These are phyloP conservation scores for Cryptococcus wingfieldii DNA, from an alignment of 1,284 basidiomycete genomes.

Conservation along the genomic window DNA sequence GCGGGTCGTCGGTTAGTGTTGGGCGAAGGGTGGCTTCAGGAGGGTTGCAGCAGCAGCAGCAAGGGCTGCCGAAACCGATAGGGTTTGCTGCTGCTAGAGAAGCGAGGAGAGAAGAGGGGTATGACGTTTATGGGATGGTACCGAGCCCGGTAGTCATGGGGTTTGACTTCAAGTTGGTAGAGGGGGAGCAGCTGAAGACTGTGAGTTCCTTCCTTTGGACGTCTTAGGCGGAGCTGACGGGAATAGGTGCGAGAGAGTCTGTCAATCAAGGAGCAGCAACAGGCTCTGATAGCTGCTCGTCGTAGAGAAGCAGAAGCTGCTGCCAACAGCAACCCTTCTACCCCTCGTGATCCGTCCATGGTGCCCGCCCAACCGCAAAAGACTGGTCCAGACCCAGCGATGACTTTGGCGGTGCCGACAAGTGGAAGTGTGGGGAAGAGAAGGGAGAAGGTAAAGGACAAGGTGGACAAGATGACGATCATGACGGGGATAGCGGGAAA, in stretches of 20 bases:
- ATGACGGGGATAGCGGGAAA: constrained; percentile 26
- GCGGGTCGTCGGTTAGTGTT: background rate
- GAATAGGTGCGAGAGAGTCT: constrained; percentile 44
- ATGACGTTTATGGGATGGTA: constrained; percentile 17
- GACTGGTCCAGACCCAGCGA: background rate
- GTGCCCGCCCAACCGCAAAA: no score
- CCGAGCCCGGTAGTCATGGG: constrained; percentile 47
- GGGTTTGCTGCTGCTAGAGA: constrained; percentile 41
- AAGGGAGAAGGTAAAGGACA: constrained; percentile 44
- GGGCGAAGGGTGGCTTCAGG: constrained; percentile 12
- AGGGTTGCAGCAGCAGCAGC: background rate
- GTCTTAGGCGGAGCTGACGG: background rate
- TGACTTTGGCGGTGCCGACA: background rate
- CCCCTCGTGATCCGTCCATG: constrained; percentile 20
- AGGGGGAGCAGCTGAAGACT: constrained; percentile 44
- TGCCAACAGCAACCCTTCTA: constrained; percentile 20
- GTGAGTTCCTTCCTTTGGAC: constrained; percentile 18
- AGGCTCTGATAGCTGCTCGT: constrained; percentile 44
- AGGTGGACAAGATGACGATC: constrained; percentile 44
- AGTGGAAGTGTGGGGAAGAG: constrained; percentile 35
- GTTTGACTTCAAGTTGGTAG: constrained; percentile 43
- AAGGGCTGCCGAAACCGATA: constrained; percentile 36
- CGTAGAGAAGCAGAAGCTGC: constrained; percentile 30
- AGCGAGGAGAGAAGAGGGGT: constrained; percentile 28
- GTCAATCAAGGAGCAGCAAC: constrained; percentile 45